Conservation (phyloP, 2,329 filamentous ascomycete species). For the Fusarium drepaniforme region DNA sequence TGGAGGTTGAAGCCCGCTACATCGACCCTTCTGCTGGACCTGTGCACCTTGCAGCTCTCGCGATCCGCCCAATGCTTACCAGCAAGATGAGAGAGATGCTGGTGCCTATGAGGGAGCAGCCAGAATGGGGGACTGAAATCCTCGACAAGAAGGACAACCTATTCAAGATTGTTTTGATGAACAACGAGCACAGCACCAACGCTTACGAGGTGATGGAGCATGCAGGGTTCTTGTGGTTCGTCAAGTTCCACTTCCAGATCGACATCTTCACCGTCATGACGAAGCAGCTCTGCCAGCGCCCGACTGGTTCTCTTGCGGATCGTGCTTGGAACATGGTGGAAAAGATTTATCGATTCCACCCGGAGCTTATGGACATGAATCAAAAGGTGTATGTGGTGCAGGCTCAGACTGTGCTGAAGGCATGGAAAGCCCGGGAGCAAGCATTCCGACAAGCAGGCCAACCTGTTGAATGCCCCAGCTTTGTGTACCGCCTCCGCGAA, state of each 20-base stretch:
- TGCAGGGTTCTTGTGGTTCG: conserved; percentile 67
- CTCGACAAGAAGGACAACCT: conserved; percentile 64
- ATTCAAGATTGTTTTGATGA: conserved; percentile 65
- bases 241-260: conserved; percentile 66
- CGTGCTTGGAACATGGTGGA: conserved; percentile 64
- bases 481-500: conserved; percentile 59
- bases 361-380: conserved; percentile 63
- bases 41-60: conserved; percentile 63
- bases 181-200: conserved; percentile 60
- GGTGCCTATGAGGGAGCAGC: conserved; percentile 59
- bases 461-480: conserved; percentile 57
- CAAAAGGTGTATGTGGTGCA: conserved; percentile 59
- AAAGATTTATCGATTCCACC: conserved; percentile 60
- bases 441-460: conserved; percentile 53
- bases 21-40: conserved; percentile 65
- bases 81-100: conserved; percentile 63
- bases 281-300: conserved; percentile 64
- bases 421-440: conserved; percentile 65
- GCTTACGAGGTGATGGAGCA: conserved; percentile 58
- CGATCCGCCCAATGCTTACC: conserved; percentile 60
- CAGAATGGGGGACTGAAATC: conserved; percentile 64
- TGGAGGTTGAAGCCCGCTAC: conserved; percentile 61
- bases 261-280: conserved; percentile 68
- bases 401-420: conserved; percentile 62
- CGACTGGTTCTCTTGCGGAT: conserved; percentile 63